Conservation (phyloP, 2,329 filamentous ascomycete genomes). For the Pyrenophora teres region DNA sequence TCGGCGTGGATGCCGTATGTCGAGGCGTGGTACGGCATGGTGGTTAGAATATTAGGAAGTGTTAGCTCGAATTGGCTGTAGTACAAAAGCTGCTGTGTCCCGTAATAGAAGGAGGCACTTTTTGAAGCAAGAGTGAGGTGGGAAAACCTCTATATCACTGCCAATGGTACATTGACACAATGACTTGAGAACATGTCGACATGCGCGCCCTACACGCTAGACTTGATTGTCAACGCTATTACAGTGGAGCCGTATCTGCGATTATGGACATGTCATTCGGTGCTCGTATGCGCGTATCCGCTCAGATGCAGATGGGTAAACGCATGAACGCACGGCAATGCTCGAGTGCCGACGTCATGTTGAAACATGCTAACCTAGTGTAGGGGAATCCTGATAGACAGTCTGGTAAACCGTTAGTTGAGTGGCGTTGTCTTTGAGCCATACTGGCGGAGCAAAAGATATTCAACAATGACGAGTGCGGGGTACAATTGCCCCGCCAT, state of each 20-base stretch:
- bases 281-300: background rate
- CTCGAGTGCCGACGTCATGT: too few species aligned
- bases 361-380: too few species aligned
- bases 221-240: constrained; percentile 11
- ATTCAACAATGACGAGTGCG: constrained; percentile 11
- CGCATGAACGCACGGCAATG: too few species aligned
- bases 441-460: background rate
- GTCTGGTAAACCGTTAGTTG: background rate
- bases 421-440: background rate
- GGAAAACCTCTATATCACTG: too few species aligned
- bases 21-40: constrained; percentile 56
- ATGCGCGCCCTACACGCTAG: constrained; percentile 20
- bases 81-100: too few species aligned
- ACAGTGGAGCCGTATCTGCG: constrained; percentile 12
- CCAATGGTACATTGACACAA: background rate
- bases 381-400: background rate
- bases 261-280: constrained; percentile 6
- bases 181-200: constrained; percentile 12
- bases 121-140: too few species aligned
- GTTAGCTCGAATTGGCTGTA: too few species aligned
- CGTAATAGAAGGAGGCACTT: too few species aligned
- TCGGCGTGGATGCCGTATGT: constrained; percentile 83
- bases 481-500: constrained; percentile 13
- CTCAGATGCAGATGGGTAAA: too few species aligned
- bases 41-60: background rate